These are phyloP conservation scores for Arthroderma uncinatum DNA, from an alignment of 2,329 filamentous ascomycete genomes.

Conservation along the genomic window DNA sequence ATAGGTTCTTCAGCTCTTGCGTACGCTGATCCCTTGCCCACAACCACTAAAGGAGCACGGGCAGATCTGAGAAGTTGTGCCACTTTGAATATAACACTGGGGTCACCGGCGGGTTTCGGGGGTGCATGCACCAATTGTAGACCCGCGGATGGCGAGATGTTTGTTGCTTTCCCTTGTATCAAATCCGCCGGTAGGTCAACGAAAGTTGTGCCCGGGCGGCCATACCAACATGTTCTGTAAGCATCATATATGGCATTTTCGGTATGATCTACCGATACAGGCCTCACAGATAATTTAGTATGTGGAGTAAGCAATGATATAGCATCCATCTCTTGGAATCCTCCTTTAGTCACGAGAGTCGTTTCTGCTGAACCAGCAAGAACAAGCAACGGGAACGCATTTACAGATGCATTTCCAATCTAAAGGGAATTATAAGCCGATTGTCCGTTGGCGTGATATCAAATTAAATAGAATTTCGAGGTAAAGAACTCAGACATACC, in stretches of 20 bases:
- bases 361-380: constrained; percentile 46
- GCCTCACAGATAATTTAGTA: constrained; percentile 42
- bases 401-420: constrained; percentile 43
- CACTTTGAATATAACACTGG: constrained; percentile 33
- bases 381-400: constrained; percentile 45
- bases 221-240: constrained; percentile 45
- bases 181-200: constrained; percentile 47
- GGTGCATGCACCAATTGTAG: constrained; percentile 26
- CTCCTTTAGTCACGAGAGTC: constrained; percentile 42
- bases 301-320: constrained; percentile 43
- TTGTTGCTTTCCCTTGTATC: constrained; percentile 35
- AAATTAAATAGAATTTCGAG: constrained; percentile 5
- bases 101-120: constrained; percentile 38
- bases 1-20: constrained; percentile 40
- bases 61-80: constrained; percentile 38
- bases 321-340: constrained; percentile 49
- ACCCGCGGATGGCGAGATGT: constrained; percentile 19
- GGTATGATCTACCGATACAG: constrained; percentile 37
- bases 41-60: constrained; percentile 41
- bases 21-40: constrained; percentile 48
- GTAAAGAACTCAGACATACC: constrained; percentile 25
- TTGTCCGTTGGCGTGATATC: not conserved
- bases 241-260: constrained; percentile 40
- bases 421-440: constrained; percentile 14
- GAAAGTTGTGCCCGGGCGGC: constrained; percentile 43